Evolutionary conservation across 2,329 filamentous ascomycete species (phyloP).

Genomic region (Colletotrichum siamense): DNA sequence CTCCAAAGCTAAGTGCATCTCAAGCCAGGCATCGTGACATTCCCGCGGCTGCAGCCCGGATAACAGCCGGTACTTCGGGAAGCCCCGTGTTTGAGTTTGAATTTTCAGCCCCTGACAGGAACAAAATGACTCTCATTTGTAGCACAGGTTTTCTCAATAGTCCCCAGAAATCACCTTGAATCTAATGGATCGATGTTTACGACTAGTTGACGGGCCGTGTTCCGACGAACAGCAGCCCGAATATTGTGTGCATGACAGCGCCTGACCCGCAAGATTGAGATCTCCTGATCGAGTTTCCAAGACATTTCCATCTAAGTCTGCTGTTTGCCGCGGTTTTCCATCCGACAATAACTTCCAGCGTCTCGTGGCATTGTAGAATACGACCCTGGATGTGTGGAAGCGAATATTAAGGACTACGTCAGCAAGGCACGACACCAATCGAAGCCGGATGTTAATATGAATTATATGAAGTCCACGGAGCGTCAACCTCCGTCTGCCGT

Average conservation of each 20-base stretch:
- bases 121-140: not conserved
- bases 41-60: not conserved
- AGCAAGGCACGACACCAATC: not conserved
- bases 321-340: not conserved
- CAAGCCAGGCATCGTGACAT: not conserved
- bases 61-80: not conserved
- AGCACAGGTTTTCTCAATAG: not conserved
- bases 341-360: not conserved
- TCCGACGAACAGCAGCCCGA: not conserved
- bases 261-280: not conserved
- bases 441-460: not conserved
- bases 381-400: not conserved
- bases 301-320: not conserved
- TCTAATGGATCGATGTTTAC: not conserved
- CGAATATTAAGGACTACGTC: not conserved
- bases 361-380: not conserved
- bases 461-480: not conserved
- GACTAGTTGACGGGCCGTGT: not conserved
- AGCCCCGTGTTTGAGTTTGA: not conserved
- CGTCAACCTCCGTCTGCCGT: not conserved
- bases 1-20: not conserved
- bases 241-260: not conserved
- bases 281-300: not conserved
- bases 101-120: not conserved
- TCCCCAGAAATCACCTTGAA: too few relatives aligned